Evolutionary conservation across 371 early-diverging fungal genomes (phyloP).

Genomic region (Gilbertella persicaria): DNA sequence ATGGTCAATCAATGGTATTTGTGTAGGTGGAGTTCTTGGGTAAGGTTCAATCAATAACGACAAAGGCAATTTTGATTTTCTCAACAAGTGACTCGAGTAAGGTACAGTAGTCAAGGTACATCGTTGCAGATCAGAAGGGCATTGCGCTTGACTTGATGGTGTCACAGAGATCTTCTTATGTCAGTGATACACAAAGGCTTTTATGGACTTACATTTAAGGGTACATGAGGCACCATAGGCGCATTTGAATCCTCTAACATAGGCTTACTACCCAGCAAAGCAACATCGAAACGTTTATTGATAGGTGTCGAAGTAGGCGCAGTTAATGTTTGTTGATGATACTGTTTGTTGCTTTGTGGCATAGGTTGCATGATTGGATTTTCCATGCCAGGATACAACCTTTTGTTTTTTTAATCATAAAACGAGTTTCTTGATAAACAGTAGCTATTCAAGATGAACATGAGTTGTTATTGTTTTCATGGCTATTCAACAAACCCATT

Average conservation of each 20-base stretch:
- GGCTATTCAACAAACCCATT: background rate
- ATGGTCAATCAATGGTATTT: conserved; percentile 70
- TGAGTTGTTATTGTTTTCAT: no score
- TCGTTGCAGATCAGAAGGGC: conserved; percentile 61
- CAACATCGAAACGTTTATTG: conserved; percentile 19
- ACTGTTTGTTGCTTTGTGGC: conserved; percentile 3
- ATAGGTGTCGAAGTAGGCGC: background rate
- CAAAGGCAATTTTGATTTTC: conserved; percentile 72
- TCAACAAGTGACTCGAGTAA: conserved; percentile 54
- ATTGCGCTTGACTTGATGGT: conserved; percentile 44
- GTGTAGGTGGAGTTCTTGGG: conserved; percentile 40
- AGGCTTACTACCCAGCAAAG: conserved; percentile 53
- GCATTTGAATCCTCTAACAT: conserved; percentile 38
- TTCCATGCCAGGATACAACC: conserved; percentile 2
- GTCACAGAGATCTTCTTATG: conserved; percentile 51
- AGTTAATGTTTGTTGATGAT: background rate
- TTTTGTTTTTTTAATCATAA: background rate
- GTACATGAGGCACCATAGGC: conserved; percentile 36
- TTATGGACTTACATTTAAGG: conserved; percentile 37
- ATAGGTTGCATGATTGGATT: background rate
- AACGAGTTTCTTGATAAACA: background rate
- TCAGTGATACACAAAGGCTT: no score
- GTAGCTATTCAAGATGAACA: no score
- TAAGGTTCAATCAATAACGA: conserved; percentile 77
- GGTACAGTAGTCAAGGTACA: conserved; percentile 78